phyloP scores from a whole-genome alignment of 139 green algal species.

The Auxenochlorella pyrenoidosa region DNA sequence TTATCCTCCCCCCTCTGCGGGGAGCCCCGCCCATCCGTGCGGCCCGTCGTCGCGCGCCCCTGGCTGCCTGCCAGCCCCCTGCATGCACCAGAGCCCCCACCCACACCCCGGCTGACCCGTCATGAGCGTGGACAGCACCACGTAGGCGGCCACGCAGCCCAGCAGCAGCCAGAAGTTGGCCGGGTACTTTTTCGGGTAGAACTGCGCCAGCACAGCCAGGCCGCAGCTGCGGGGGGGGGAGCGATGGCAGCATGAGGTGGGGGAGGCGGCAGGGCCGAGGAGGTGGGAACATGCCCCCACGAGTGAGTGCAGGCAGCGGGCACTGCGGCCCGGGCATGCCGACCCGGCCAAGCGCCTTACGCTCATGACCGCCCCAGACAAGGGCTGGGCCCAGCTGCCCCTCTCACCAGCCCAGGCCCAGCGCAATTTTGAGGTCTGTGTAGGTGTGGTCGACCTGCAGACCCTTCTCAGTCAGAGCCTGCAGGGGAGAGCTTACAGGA shows the following conservation, averaged over 20 bases:
- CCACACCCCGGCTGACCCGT: conserved; percentile 30
- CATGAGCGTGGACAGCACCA: conserved; percentile 60
- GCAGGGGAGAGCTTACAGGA: background rate
- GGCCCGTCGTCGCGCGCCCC: background rate
- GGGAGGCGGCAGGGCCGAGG: no score
- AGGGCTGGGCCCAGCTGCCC: no score
- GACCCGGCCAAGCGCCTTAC: no score
- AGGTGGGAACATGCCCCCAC: no score
- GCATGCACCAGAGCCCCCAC: background rate
- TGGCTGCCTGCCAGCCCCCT: background rate
- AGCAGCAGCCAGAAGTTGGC: conserved; percentile 65
- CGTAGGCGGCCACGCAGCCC: conserved; percentile 72
- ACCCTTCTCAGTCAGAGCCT: conserved; percentile 64
- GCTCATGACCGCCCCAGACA: background rate
- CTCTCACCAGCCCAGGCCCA: conserved; percentile 76
- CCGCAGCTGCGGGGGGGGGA: conserved; percentile 59
- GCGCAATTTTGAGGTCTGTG: conserved; percentile 77
- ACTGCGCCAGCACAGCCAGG: conserved; percentile 76
- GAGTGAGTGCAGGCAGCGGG: background rate
- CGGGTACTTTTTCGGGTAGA: conserved; percentile 78
- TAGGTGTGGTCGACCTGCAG: conserved; percentile 70
- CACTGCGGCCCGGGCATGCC: no score
- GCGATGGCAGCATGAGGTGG: background rate
- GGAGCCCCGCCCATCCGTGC: no score
- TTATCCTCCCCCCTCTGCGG: no score